Percentiles rank a stretch among this genome's conserved stretches.
These are phyloP conservation scores for Biscogniauxia sp. DNA, from an alignment of 2,329 filamentous ascomycete genomes.

Conservation along the genomic window DNA sequence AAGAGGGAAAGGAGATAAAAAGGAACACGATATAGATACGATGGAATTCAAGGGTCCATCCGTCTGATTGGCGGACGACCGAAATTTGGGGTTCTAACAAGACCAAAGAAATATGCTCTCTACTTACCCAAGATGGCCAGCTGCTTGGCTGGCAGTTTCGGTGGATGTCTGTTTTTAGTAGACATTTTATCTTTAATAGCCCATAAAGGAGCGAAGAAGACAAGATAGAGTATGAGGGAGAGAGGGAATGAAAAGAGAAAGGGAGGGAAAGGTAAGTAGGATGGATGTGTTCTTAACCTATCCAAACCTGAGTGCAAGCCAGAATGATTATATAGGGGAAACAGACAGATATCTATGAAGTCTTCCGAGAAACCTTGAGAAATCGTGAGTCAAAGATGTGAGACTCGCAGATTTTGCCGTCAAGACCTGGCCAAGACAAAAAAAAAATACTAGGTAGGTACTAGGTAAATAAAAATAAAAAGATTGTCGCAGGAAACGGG, in stretches of 20 bases:
- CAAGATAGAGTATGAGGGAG: no score
- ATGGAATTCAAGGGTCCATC: not conserved
- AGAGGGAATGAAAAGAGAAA: not conserved
- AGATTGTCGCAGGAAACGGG: slow-evolving; percentile 1
- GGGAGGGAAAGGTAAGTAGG: no score
- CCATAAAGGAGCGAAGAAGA: not conserved
- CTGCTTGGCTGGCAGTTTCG: slow-evolving; percentile 73
- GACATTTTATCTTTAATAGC: slow-evolving; percentile 14
- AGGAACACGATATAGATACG: not conserved
- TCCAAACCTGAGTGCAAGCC: no score
- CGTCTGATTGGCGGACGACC: not conserved
- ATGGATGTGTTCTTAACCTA: no score
- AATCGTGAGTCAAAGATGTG: no score
- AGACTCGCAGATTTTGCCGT: no score
- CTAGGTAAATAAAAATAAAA: slow-evolving; percentile 2
- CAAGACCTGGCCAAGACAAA: no score
- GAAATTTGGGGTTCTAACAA: not conserved
- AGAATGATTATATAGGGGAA: no score
- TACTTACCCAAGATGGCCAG: slow-evolving; percentile 72
- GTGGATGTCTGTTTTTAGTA: slow-evolving; percentile 30
- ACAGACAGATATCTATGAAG: no score
- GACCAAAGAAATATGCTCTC: slow-evolving; percentile 11
- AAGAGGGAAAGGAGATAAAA: not conserved
- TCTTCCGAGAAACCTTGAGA: no score
- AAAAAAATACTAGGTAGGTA: no score